Percentiles rank a stretch among this genome's conserved stretches.
Evolutionary conservation across 805 yeast genomes (phyloP).

Genomic region (Starmera quercuum): DNA sequence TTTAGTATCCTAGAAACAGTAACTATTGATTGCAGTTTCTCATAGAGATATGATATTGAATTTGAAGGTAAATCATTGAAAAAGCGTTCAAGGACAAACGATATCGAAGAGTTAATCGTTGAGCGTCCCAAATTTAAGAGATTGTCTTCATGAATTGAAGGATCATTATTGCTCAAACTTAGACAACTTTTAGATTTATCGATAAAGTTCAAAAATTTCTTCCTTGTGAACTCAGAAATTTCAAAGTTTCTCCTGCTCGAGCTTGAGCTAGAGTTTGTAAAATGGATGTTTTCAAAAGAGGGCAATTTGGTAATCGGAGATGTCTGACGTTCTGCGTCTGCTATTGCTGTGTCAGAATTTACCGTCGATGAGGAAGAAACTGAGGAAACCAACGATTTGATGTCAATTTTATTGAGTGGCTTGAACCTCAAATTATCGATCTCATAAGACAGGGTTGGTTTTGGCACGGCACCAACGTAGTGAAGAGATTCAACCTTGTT

Average conservation of each 20-base stretch:
- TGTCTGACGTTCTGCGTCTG: neutral
- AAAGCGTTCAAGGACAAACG: slow-evolving; percentile 58
- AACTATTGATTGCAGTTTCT: slow-evolving; percentile 34
- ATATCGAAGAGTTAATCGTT: slow-evolving; percentile 45
- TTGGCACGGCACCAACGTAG: neutral
- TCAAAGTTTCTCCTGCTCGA: slow-evolving; percentile 14
- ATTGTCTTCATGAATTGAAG: slow-evolving; percentile 29
- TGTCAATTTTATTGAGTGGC: slow-evolving; percentile 1
- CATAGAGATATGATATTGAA: slow-evolving; percentile 44
- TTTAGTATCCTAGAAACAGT: slow-evolving; percentile 26
- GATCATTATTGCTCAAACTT: slow-evolving; percentile 28
- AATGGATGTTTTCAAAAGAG: slow-evolving; percentile 7
- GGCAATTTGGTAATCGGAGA: slow-evolving; percentile 12
- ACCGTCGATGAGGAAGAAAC: slow-evolving; percentile 1
- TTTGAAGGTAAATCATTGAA: slow-evolving; percentile 45
- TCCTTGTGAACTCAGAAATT: slow-evolving; percentile 18
- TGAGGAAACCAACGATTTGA: slow-evolving; percentile 1
- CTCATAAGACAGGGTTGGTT: neutral
- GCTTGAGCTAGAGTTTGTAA: slow-evolving; percentile 1
- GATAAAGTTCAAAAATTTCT: slow-evolving; percentile 37
- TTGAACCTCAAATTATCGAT: slow-evolving; percentile 1
- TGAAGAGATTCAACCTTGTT: neutral
- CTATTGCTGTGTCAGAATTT: neutral
- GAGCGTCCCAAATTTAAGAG: slow-evolving; percentile 51
- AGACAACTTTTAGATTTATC: slow-evolving; percentile 60